Conservation (phyloP, 768 basidiomycete species). For the Amanita polypyramis region DNA sequence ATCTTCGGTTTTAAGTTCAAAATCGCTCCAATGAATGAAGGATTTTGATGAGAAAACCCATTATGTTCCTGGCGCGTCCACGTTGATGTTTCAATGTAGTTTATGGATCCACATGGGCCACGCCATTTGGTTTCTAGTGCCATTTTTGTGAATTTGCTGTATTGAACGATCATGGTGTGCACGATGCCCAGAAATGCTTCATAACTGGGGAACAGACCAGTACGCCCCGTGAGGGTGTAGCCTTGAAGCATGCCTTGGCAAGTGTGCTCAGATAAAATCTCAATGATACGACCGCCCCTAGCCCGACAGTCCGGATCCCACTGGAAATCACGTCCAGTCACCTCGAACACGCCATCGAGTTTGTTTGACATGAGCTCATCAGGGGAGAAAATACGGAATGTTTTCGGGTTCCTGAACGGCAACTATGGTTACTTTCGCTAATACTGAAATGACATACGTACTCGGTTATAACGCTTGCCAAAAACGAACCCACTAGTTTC, state of each 20-base stretch:
- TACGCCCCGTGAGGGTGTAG: constrained; percentile 82
- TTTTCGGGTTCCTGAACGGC: constrained; percentile 50
- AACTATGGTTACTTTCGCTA: background rate
- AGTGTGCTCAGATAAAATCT: constrained; percentile 84
- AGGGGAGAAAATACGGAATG: constrained; percentile 86
- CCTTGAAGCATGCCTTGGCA: constrained; percentile 90
- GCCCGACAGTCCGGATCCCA: constrained; percentile 66
- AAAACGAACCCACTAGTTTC: constrained; percentile 52
- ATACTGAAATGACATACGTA: constrained; percentile 17
- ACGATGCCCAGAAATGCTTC: constrained; percentile 89
- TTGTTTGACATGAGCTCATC: constrained; percentile 86
- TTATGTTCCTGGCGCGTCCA: constrained; percentile 84
- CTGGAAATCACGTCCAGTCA: constrained; percentile 68
- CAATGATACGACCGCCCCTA: constrained; percentile 74
- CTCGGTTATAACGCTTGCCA: constrained; percentile 47
- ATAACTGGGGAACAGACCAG: constrained; percentile 81
- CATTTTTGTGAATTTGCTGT: constrained; percentile 84
- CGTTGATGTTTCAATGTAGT: constrained; percentile 84
- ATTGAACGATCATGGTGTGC: constrained; percentile 85
- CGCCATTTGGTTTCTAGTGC: constrained; percentile 68
- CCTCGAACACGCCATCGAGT: constrained; percentile 69
- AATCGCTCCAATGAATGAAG: constrained; percentile 79
- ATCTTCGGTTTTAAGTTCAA: constrained; percentile 62
- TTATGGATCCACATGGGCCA: constrained; percentile 57
- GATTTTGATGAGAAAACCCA: constrained; percentile 85